These are phyloP conservation scores for Alloteropsis semialata DNA, from an alignment of 176 grass and related monocot species.

Conservation along the genomic window DNA sequence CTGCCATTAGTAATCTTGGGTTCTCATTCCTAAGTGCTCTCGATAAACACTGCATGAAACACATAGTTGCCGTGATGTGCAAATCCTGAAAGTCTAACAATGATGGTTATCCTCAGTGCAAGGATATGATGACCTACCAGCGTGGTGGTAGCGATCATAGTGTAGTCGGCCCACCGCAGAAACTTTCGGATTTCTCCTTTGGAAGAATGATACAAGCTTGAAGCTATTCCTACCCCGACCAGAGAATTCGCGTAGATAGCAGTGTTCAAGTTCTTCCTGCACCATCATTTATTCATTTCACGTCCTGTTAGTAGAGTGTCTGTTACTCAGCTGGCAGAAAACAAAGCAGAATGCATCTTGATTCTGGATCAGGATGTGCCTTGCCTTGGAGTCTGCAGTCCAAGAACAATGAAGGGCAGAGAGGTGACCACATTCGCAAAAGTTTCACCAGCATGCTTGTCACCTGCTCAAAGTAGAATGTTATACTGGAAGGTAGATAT, in stretches of 20 bases:
- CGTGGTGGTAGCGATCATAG: slow-evolving; percentile 78
- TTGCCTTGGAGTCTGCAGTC: slow-evolving; percentile 71
- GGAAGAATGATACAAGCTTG: slow-evolving; percentile 81
- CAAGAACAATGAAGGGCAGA: slow-evolving; percentile 81
- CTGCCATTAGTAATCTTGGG: slow-evolving; percentile 72
- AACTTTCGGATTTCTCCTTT: slow-evolving; percentile 62
- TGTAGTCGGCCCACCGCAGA: slow-evolving; percentile 89
- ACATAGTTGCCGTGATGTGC: not conserved
- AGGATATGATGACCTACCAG: slow-evolving; percentile 44
- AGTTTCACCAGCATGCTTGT: slow-evolving; percentile 68
- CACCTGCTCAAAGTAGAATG: slow-evolving; percentile 53
- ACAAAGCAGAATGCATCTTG: not conserved
- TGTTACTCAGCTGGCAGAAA: not conserved
- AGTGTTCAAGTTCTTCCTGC: slow-evolving; percentile 76
- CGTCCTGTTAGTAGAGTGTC: slow-evolving; percentile 2
- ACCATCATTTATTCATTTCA: slow-evolving; percentile 7
- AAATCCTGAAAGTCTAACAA: not conserved
- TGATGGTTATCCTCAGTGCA: not conserved
- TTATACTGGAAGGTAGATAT: not conserved
- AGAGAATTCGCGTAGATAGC: slow-evolving; percentile 79
- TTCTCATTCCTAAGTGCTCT: slow-evolving; percentile 79
- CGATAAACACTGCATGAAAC: slow-evolving; percentile 65
- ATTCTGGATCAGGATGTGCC: not conserved
- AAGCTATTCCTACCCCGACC: slow-evolving; percentile 86
- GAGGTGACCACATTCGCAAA: slow-evolving; percentile 86